Evolutionary conservation across 768 basidiomycete genomes (phyloP), one percentile per base, ranked within the genome.

Genomic region (Naganishia vaughanmartiniae): DNA sequence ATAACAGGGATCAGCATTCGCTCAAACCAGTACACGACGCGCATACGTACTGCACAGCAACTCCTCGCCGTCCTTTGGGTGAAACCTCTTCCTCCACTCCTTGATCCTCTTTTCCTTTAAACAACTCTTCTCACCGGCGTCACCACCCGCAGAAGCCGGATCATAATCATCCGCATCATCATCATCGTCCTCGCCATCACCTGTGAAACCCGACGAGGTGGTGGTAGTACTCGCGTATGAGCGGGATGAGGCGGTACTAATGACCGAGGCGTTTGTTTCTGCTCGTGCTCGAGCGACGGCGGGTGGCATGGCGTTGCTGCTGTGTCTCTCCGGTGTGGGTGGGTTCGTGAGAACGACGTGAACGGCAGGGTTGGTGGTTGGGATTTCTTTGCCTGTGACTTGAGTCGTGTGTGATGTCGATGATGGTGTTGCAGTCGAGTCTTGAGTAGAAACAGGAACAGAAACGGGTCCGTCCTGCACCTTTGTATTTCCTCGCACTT

Each of bases 1-100:
- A 24, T 10, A 46, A 48, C 14, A 21, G 42, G 31, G n/a, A 34
- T 39, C 26, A 48, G 48, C 19, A 2, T 30, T 4, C 31, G 65
- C n/a, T 65, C 60, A 42, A 42, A 15, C 56, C 31, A 58, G 21
- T 14, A 31, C 11, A 54, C 9, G 33, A 19, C 39, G 56, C 31
- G n/a, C 0, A 21, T 15, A 73, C 74, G 45, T 36, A 75, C 74
- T 75, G 54, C 72, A 72, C n/a, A 75, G 42, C 36, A 75, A 58
- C 70, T 72, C 72, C 56, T 76, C 75, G 14, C 54, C 67, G 9
- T 63, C 63, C 0, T 55, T 65, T 4, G 70, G 31, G 9, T 67
- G 56, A 65, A 76, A 76, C 34, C 67, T 34, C n/a, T 74, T 73
- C 39, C 54, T 72, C 75, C 75, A 76, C 28, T 76, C 75, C 66